Percentiles rank a stretch among this genome's conserved stretches.
phyloP scores from a whole-genome alignment of 257 asterid species.

The Datura wrightii region DNA sequence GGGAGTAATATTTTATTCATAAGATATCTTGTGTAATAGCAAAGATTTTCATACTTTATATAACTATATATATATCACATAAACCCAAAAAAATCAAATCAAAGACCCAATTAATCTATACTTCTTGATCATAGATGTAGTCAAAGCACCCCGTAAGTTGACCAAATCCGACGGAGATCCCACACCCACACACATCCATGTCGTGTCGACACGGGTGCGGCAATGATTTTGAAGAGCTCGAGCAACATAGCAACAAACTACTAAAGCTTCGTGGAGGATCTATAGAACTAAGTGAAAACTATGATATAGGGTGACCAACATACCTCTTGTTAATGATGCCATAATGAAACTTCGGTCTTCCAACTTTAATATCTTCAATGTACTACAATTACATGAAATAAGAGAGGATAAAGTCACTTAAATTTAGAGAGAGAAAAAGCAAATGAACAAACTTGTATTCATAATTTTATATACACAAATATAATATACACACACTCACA shows the following conservation, averaged over 20 bases:
- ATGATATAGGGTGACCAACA: not conserved
- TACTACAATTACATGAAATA: slow-evolving; percentile 51
- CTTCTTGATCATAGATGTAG: not conserved
- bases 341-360: slow-evolving; percentile 81
- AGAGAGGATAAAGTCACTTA: slow-evolving; percentile 22
- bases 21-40: not conserved
- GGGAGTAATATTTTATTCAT: not conserved
- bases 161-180: not conserved
- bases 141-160: not conserved
- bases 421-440: slow-evolving; percentile 6
- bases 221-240: not conserved
- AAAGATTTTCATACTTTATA: not conserved
- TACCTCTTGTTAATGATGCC: slow-evolving; percentile 94
- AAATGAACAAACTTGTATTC: slow-evolving; percentile 3
- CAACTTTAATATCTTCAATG: slow-evolving; percentile 72
- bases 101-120: not conserved
- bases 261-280: not conserved
- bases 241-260: not conserved
- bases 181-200: slow-evolving; percentile 12
- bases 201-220: not conserved
- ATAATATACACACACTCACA: not conserved
- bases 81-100: slow-evolving; percentile 3
- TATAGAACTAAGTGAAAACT: not conserved
- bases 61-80: not conserved
- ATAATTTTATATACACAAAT: not conserved